Conservation (phyloP, 805 yeast genomes). For the Zygoascus biomembranicola region DNA sequence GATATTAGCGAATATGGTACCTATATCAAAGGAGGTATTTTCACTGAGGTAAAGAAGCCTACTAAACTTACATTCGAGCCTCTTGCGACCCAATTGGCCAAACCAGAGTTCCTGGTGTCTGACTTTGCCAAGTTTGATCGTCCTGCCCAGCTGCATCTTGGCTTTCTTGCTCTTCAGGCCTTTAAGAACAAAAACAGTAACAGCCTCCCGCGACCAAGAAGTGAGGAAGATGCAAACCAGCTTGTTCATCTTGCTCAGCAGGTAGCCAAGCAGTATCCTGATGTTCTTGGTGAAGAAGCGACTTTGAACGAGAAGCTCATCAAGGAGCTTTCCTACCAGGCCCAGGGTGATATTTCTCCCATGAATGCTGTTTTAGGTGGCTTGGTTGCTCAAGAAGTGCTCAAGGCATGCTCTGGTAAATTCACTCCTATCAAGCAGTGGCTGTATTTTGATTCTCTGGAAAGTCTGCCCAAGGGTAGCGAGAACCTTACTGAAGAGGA, state of each 20-base stretch:
- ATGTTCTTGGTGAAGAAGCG: slow-evolving; percentile 44
- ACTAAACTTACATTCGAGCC: slow-evolving; percentile 51
- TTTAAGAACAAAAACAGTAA: slow-evolving; percentile 59
- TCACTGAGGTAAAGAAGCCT: slow-evolving; percentile 89
- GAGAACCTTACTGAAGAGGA: slow-evolving; percentile 53
- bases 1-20: slow-evolving; percentile 47
- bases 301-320: slow-evolving; percentile 60
- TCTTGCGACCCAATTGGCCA: slow-evolving; percentile 52
- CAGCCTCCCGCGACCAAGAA: slow-evolving; percentile 66
- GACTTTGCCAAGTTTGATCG: slow-evolving; percentile 94
- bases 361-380: slow-evolving; percentile 89
- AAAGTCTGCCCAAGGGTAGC: slow-evolving; percentile 60
- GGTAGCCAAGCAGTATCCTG: slow-evolving; percentile 49
- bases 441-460: slow-evolving; percentile 89
- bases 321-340: slow-evolving; percentile 69
- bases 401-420: slow-evolving; percentile 92
- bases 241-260: slow-evolving; percentile 50
- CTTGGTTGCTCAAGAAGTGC: slow-evolving; percentile 89
- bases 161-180: slow-evolving; percentile 79
- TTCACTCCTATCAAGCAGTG: slow-evolving; percentile 90
- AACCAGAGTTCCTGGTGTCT: slow-evolving; percentile 72
- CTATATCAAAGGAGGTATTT: slow-evolving; percentile 78
- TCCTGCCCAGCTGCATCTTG: slow-evolving; percentile 83
- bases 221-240: slow-evolving; percentile 66
- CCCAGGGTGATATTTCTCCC: slow-evolving; percentile 89